Conservation (phyloP, 345 rosid genomes). For the Salix viminalis region DNA sequence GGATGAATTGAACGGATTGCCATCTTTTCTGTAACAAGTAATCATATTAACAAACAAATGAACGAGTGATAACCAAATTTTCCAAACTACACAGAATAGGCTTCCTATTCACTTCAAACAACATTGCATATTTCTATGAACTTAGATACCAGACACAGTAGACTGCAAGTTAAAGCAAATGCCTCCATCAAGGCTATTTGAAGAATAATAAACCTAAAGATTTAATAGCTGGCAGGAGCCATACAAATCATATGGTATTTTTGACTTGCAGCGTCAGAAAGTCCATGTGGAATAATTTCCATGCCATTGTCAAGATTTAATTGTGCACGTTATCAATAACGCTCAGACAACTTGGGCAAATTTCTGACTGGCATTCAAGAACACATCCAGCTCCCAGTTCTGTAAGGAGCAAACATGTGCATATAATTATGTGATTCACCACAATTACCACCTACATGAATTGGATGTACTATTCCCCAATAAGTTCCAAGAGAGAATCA, state of each 20-base stretch:
- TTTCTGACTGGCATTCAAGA: neutral
- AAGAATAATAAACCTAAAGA: neutral
- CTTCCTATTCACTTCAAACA: neutral
- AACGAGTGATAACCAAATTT: neutral
- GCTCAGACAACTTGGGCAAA: neutral
- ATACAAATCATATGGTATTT: neutral
- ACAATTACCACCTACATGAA: neutral
- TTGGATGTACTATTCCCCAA: neutral
- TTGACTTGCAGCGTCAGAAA: neutral
- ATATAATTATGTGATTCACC: neutral
- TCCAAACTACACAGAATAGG: neutral
- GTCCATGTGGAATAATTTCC: neutral
- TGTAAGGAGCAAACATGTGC: neutral
- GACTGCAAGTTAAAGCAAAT: neutral
- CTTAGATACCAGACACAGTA: conserved; percentile 5
- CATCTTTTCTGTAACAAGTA: conserved; percentile 61
- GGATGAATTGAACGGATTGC: conserved; percentile 65
- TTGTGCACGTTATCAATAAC: neutral
- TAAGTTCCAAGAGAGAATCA: neutral
- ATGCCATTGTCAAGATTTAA: neutral
- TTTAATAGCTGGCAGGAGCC: neutral
- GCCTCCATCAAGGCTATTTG: neutral
- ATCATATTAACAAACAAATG: conserved; percentile 11
- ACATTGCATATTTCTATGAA: neutral
- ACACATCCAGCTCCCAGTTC: neutral